Evolutionary conservation across 2,329 filamentous ascomycete genomes (phyloP), one percentile per base, ranked within the genome.

Genomic region (Scedosporium boydii): DNA sequence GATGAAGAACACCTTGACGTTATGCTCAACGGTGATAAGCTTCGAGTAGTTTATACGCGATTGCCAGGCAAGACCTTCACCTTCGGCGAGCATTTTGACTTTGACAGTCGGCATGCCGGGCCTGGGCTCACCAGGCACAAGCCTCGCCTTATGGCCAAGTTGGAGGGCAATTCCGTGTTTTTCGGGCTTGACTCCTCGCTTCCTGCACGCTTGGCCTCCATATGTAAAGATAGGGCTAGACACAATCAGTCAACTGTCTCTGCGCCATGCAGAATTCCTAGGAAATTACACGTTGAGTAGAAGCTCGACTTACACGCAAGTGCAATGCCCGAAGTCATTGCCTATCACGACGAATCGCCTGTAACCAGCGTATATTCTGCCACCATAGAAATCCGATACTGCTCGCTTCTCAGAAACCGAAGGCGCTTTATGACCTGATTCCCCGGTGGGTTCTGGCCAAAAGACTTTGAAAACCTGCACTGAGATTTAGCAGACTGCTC

Each of bases 21-120:
- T 86, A 71, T 85, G 83, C 69, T 85, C 81, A 27, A 86, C 74
- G 3, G 81, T 82, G 29, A 78, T 75, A 5, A 82, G 72, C 65
- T 85, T 85, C 4, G 80, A 79, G 69, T 85, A 85, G 70, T 85
- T 84, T 66, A 84, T 76, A 4, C 83, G 78, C 12, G 83, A 86
- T 64, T 81, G 77, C 34, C 66, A 74, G 10, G 74, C 73, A 6
- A 85, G 73, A 61, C 71, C 76, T 64, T 85, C 80, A 38, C 73
- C 74, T 14, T 73, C 70, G 3, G 74, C 71, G 21, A 69, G 72
- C 21, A 84, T 76, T 0, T 74, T 69, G 51, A 82, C 74, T 29
- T 71, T 71, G 42, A 84, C 75, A 0, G 82, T 76, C 0, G 66
- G 41, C 59, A 80, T 83, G 0, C 82, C 82, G 7, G 83, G 74